Percentiles rank a stretch among this genome's conserved stretches.
These are phyloP conservation scores for Saccharomycopsis selenospora DNA, from an alignment of 805 yeast genomes.

Conservation along the genomic window DNA sequence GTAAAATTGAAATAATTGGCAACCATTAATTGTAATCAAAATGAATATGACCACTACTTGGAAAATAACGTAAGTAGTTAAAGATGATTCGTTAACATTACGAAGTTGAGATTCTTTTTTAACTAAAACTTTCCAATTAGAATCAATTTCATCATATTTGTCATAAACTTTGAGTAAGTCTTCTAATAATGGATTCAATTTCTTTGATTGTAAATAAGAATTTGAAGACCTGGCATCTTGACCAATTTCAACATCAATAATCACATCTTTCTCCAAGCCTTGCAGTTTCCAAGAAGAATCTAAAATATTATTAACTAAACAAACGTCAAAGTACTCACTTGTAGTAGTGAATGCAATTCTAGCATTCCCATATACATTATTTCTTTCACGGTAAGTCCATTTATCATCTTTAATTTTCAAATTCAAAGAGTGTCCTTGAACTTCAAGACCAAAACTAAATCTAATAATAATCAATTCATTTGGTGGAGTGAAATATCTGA, in stretches of 20 bases:
- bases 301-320: constrained; percentile 27
- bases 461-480: constrained; percentile 12
- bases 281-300: constrained; percentile 32
- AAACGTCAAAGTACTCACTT: constrained; percentile 23
- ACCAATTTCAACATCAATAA: constrained; percentile 21
- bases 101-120: constrained; percentile 20
- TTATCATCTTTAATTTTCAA: constrained; percentile 7
- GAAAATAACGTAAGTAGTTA: constrained; percentile 10
- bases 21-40: constrained; percentile 16
- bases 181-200: constrained; percentile 12
- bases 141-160: not conserved
- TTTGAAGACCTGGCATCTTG: constrained; percentile 10
- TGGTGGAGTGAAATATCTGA: constrained; percentile 7
- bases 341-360: constrained; percentile 15
- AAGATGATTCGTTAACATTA: constrained; percentile 23
- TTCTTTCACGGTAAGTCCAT: constrained; percentile 11
- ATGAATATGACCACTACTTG: constrained; percentile 17
- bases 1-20: constrained; percentile 17
- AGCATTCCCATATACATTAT: constrained; percentile 9
- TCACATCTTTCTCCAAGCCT: constrained; percentile 24
- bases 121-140: constrained; percentile 14
- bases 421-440: constrained; percentile 13
- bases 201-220: constrained; percentile 11
- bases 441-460: constrained; percentile 10
- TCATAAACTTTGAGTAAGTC: constrained; percentile 8